Evolutionary conservation across 2,329 filamentous ascomycete species (phyloP).

Genomic region (Ambrosiella xylebori): DNA sequence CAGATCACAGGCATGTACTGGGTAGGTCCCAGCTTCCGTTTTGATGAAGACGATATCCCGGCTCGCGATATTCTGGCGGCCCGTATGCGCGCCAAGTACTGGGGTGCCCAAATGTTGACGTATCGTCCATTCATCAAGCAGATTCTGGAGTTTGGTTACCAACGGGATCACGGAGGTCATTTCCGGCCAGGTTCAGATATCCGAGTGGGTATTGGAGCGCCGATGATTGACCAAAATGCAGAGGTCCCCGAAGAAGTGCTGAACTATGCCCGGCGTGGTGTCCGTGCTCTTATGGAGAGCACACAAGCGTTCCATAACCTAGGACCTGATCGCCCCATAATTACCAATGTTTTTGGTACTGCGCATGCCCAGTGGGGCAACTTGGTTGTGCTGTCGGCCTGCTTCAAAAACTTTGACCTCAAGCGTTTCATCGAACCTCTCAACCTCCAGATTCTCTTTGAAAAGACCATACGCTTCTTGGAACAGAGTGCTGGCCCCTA

Average conservation of each 20-base stretch:
- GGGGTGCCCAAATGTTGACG: conserved; percentile 79
- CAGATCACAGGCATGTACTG: conserved; percentile 23
- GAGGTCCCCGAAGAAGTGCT: conserved; percentile 28
- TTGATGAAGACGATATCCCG: conserved; percentile 50
- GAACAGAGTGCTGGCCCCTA: conserved; percentile 51
- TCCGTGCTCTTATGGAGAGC: conserved; percentile 64
- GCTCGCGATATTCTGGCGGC: conserved; percentile 63
- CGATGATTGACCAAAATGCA: conserved; percentile 12
- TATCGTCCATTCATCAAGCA: conserved; percentile 56
- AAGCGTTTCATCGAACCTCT: conserved; percentile 36
- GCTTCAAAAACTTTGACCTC: conserved; percentile 50
- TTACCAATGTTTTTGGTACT: conserved; percentile 94
- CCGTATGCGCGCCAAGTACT: conserved; percentile 81
- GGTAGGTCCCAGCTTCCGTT: conserved; percentile 35
- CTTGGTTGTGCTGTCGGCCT: conserved; percentile 73
- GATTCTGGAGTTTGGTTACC: conserved; percentile 33
- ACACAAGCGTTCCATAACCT: conserved; percentile 63
- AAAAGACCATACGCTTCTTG: conserved; percentile 62
- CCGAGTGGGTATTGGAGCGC: conserved; percentile 19
- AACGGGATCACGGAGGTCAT: background rate
- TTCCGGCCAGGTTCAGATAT: background rate
- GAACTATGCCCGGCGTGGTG: conserved; percentile 41
- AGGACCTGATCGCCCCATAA: conserved; percentile 49
- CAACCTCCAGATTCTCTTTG: conserved; percentile 42
- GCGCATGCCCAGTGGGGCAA: conserved; percentile 98